Percentiles rank a stretch among this genome's conserved stretches.
phyloP scores from a whole-genome alignment of 2,329 filamentous ascomycete genomes.

The Helicocarpus griseus region DNA sequence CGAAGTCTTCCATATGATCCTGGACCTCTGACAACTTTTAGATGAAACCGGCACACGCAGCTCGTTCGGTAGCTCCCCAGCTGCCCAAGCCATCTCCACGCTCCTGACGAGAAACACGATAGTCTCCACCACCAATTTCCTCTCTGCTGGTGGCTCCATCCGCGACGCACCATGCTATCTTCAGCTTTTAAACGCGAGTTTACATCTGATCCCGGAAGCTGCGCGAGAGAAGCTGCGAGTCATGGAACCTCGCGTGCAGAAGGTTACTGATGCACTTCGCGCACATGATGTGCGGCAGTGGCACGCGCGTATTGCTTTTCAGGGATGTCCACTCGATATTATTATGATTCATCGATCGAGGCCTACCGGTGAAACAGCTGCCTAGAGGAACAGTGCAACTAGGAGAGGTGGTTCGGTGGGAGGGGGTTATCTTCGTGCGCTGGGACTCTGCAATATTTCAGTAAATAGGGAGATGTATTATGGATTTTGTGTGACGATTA shows the following conservation, averaged over 20 bases:
- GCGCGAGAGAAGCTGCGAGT: conserved; percentile 41
- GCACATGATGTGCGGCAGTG: conserved; percentile 21
- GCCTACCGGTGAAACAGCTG: conserved; percentile 8
- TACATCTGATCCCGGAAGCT: conserved; percentile 48
- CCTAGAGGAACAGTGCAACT: conserved; percentile 11
- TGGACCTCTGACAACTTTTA: conserved; percentile 29
- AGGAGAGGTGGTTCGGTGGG: conserved; percentile 33
- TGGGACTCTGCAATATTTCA: conserved; percentile 16
- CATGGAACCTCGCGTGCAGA: conserved; percentile 39
- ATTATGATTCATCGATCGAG: background rate
- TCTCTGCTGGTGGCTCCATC: conserved; percentile 51
- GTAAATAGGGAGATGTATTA: conserved; percentile 18
- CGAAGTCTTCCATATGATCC: conserved; percentile 41
- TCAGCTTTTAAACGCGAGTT: conserved; percentile 44
- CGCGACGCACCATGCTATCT: conserved; percentile 44
- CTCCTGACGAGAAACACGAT: conserved; percentile 55
- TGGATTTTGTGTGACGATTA: conserved; percentile 15
- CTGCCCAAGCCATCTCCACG: conserved; percentile 36
- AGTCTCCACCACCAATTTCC: conserved; percentile 55
- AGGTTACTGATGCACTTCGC: conserved; percentile 31
- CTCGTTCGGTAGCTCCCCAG: conserved; percentile 7
- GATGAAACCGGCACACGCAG: conserved; percentile 13
- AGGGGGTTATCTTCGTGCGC: conserved; percentile 21
- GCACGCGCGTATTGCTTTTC: conserved; percentile 29
- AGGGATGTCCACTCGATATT: conserved; percentile 27